Base-by-base conservation (phyloP, 192 early-diverging fungal genomes). In the Powellomyces hirtus region DNA sequence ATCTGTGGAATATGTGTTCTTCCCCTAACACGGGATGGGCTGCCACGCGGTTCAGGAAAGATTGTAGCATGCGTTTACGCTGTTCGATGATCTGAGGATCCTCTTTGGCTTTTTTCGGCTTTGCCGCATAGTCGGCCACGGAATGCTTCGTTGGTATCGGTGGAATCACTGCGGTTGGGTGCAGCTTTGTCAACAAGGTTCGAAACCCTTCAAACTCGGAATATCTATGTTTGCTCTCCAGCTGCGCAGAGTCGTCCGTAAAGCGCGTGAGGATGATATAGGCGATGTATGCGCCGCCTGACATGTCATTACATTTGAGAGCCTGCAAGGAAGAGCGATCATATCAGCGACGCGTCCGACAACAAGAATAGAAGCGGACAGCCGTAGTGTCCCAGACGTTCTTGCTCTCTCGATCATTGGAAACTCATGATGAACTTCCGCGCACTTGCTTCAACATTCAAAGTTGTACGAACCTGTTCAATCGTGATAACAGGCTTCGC, bases 61-160 rank as follows among this genome's bases (percentile, higher is more conserved):
- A 88, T 79, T 95, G 93, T 58, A 99, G 81, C 90, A 93, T 90
- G 22, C 93, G 83, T 79, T 95, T 95, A 51, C 97, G 85, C 37
- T 90, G 85, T 64, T 94, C 92, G 27, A 99, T 92, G 61, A 95
- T 91, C 33, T 83, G 79, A 34, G 89, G 84, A 78, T 99, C 95
- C 75, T 98, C 91, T 75, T 96, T 93, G 42, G 92, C 91, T 64
- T 93, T 90, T 65, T 84, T 89, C 72, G 93, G 94, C 55, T 92
- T 79, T 14, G 88, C 68, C 24, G 75, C 75, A 66, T 81, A 81
- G 34, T 70, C 74, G 26, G 73, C 74, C 77, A 99, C 72, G 22
- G 92, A 89, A 80, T 99, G 96, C 78, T 99, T 99, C 64, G 97
- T 95, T 20, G 97, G 97, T 67, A 99, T 96, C 24, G 97, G 96